phyloP scores from a whole-genome alignment of 495 filamentous ascomycete genomes.

The Patellaria atrata region DNA sequence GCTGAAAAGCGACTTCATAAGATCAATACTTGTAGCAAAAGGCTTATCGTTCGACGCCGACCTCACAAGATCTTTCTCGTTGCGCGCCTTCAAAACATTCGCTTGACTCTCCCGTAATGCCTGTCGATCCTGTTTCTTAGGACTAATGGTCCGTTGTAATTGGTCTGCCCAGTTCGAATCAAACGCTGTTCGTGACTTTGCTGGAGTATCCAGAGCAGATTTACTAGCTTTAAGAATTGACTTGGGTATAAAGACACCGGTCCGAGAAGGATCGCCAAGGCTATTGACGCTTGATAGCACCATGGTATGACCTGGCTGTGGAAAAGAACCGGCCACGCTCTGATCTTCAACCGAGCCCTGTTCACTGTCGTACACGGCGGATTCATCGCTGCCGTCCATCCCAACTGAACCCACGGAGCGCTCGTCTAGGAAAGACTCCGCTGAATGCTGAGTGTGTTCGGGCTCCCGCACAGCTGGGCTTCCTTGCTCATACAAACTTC shows the following conservation, averaged over 20 bases:
- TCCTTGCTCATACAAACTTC: too few relatives aligned
- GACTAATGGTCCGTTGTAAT: constrained; percentile 80
- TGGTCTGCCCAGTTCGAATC: constrained; percentile 78
- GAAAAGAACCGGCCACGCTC: constrained; percentile 65
- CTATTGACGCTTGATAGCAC: constrained; percentile 33
- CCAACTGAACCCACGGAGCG: constrained; percentile 69
- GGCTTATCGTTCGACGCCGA: constrained; percentile 26
- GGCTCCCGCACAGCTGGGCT: too few relatives aligned
- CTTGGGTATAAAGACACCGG: too few relatives aligned
- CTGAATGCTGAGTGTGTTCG: too few relatives aligned
- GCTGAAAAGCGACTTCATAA: constrained; percentile 83
- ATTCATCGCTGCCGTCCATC: constrained; percentile 49
- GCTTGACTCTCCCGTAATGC: constrained; percentile 46
- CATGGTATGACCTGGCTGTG: constrained; percentile 48
- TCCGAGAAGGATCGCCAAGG: constrained; percentile 29
- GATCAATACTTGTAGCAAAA: constrained; percentile 67
- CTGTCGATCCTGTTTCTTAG: constrained; percentile 69
- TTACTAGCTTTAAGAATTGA: constrained; percentile 33
- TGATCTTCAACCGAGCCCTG: constrained; percentile 49
- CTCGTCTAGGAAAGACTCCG: constrained; percentile 79
- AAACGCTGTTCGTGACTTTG: constrained; percentile 31
- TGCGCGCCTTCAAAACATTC: constrained; percentile 34
- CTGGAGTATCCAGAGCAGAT: constrained; percentile 18
- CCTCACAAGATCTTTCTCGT: constrained; percentile 15
- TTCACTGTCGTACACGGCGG: constrained; percentile 47